Evolutionary conservation across 1,284 basidiomycete genomes (phyloP), one percentile per base, ranked within the genome.

Genomic region (Puccinia sorghi): DNA sequence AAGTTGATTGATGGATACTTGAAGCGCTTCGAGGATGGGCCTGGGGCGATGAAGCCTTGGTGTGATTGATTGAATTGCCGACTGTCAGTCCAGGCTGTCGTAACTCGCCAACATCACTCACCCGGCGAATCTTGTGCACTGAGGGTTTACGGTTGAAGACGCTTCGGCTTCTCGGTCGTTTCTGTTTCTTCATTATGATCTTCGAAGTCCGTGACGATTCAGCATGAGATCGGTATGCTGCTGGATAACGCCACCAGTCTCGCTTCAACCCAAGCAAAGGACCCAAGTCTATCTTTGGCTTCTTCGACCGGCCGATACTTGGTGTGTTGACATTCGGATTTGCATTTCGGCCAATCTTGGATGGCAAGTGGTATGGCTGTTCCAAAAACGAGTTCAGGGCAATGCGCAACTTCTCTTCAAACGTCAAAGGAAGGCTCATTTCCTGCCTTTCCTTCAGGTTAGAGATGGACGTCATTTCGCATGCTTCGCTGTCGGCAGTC

Each of bases 31-130:
- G 32, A 39, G 66, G 25, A 17, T 52, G 46, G 48, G 27, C 43
- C 48, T 27, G 46, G 27, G 66, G 66, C 46, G 46, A 20, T 11
- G 48, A 52, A 20, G 37, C 25, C 22, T 69, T 22, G 25, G 46
- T 37, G 32, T 69, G n/a, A 25, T 27, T 27, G 27, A 69, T 32
- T 17, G 66, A 20, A 69, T 69, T 69, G 15, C 27, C 20, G 27
- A 69, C 22, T 50, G 27, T 41, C 27, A 41, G 15, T n/a, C 61
- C 48, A 27, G 22, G n/a, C 61, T 43, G 48, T 46, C 61, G 64
- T n/a, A 57, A n/a, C 15, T 78, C 76, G 52, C 76, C 64, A 12
- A 56, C 57, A 63, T 78, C 67, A 54, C 67, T 78, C n/a, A 78
- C 67, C 15, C 76, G 39, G n/a, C 67, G 66, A 17, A 78, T 32